Percentiles rank a stretch among this genome's conserved stretches.
phyloP scores from a whole-genome alignment of 495 filamentous ascomycete species.

The Trichoderma reesei region DNA sequence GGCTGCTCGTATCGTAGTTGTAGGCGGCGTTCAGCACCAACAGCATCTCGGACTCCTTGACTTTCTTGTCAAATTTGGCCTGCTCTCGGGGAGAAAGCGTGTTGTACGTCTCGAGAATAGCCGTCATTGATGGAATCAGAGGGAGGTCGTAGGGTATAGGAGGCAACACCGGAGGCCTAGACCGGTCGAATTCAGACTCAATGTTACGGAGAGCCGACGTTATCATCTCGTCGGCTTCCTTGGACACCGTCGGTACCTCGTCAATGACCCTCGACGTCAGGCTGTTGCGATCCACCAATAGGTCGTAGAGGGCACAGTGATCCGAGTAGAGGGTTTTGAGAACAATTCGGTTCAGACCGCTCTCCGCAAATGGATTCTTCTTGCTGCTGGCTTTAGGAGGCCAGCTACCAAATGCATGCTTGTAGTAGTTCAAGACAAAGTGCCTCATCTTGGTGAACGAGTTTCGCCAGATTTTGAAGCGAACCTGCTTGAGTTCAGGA shows the following conservation, averaged over 20 bases:
- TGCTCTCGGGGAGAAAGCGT: slow-evolving; percentile 60
- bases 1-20: slow-evolving; percentile 55
- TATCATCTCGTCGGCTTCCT: slow-evolving; percentile 31
- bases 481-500: slow-evolving; percentile 60
- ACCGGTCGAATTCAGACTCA: slow-evolving; percentile 77
- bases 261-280: slow-evolving; percentile 50
- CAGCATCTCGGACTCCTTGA: slow-evolving; percentile 70
- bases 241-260: slow-evolving; percentile 27
- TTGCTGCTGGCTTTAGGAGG: slow-evolving; percentile 85
- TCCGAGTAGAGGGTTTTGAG: slow-evolving; percentile 78
- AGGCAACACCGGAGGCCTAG: slow-evolving; percentile 77
- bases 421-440: slow-evolving; percentile 68
- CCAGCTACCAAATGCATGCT: slow-evolving; percentile 80
- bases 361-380: slow-evolving; percentile 81
- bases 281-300: slow-evolving; percentile 67
- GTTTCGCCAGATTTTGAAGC: slow-evolving; percentile 75
- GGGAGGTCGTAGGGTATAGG: slow-evolving; percentile 89
- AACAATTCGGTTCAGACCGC: slow-evolving; percentile 75
- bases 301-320: slow-evolving; percentile 76
- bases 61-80: slow-evolving; percentile 49
- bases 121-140: slow-evolving; percentile 57
- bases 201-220: slow-evolving; percentile 56
- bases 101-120: slow-evolving; percentile 50
- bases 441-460: slow-evolving; percentile 65
- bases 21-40: slow-evolving; percentile 63